Conservation (phyloP, 2,329 filamentous ascomycete genomes). For the Fusarium sp. region DNA sequence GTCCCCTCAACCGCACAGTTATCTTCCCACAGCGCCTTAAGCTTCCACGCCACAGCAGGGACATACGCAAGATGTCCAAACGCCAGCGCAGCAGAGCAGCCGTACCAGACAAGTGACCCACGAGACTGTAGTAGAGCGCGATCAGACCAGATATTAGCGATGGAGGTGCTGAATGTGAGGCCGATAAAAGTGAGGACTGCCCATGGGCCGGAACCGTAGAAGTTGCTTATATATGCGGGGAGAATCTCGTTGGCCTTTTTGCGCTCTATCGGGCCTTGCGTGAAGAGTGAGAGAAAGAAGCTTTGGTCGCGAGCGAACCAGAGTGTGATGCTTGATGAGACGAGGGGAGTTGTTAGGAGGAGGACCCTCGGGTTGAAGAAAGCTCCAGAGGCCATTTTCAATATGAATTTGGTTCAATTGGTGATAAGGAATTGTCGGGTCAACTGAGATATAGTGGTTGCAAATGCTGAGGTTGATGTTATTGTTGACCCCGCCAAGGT, state of each 20-base stretch:
- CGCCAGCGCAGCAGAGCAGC: constrained; percentile 46
- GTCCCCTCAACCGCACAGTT: constrained; percentile 30
- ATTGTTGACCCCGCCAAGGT: background rate
- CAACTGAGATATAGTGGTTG: background rate
- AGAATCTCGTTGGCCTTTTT: constrained; percentile 51
- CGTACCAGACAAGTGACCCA: constrained; percentile 49
- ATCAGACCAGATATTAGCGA: constrained; percentile 42
- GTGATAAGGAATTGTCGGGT: background rate
- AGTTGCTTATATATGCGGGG: constrained; percentile 56
- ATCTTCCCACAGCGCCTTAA: constrained; percentile 47
- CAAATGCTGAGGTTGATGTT: background rate
- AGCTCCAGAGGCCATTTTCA: constrained; percentile 51
- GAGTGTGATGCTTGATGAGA: constrained; percentile 60
- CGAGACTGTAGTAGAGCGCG: constrained; percentile 37
- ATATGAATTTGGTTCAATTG: background rate
- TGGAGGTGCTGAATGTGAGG: constrained; percentile 48
- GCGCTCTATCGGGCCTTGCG: constrained; percentile 44
- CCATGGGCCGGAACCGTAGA: constrained; percentile 53
- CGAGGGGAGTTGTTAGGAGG: constrained; percentile 57
- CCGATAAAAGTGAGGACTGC: constrained; percentile 50
- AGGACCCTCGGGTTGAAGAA: constrained; percentile 53
- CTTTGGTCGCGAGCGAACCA: constrained; percentile 59
- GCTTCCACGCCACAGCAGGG: constrained; percentile 48
- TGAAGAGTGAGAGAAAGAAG: constrained; percentile 54
- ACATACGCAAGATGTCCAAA: constrained; percentile 49